Evolutionary conservation across 2,329 filamentous ascomycete species (phyloP).

Genomic region (Ophiostoma perfectum): DNA sequence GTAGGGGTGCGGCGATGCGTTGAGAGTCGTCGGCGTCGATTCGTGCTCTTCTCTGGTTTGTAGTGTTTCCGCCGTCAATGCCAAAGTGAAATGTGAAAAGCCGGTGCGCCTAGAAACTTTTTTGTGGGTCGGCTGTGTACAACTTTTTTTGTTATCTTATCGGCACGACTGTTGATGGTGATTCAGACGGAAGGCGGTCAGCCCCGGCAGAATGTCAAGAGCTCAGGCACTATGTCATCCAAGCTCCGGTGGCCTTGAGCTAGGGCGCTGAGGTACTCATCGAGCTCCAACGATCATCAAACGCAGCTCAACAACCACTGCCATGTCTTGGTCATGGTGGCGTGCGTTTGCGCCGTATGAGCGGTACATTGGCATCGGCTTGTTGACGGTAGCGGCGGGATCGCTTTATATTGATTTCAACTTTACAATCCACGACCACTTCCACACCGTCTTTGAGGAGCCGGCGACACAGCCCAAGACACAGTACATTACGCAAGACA

Average conservation of each 20-base stretch:
- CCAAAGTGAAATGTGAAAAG: not conserved
- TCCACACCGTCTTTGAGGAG: conserved; percentile 55
- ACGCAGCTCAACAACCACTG: not conserved
- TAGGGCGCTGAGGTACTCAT: not conserved
- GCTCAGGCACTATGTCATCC: not conserved
- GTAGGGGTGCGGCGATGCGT: not conserved
- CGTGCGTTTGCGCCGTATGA: conserved; percentile 31
- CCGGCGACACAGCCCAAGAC: conserved; percentile 56
- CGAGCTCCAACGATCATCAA: not conserved
- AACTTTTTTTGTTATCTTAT: conserved; percentile 34
- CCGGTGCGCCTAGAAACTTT: conserved; percentile 18
- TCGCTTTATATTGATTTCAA: conserved; percentile 54
- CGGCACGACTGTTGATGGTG: conserved; percentile 4
- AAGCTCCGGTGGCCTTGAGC: not conserved
- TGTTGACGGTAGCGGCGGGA: conserved; percentile 55
- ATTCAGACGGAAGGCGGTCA: conserved; percentile 28
- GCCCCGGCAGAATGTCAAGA: conserved; percentile 26
- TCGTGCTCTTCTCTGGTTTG: not conserved
- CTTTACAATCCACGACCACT: conserved; percentile 45
- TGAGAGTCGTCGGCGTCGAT: too few relatives aligned
- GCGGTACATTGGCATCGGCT: conserved; percentile 47
- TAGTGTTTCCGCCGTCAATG: not conserved
- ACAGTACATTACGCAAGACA: conserved; percentile 69
- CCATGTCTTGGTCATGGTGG: conserved; percentile 11
- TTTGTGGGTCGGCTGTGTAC: conserved; percentile 15